phyloP scores from a whole-genome alignment of 192 early-diverging fungal species.

The Tieghemiomyces parasiticus region DNA sequence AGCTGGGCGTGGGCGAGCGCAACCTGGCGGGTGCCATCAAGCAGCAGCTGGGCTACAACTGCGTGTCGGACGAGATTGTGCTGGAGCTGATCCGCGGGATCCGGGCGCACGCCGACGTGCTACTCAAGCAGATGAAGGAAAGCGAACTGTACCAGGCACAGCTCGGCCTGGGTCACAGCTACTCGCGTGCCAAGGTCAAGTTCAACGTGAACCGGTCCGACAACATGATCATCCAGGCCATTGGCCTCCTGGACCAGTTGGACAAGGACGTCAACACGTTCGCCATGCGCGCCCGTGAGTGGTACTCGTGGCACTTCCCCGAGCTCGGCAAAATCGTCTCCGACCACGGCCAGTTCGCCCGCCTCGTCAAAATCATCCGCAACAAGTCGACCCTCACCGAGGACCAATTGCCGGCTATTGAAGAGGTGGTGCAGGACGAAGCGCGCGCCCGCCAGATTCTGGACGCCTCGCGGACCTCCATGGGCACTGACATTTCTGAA shows the following conservation, averaged over 20 bases:
- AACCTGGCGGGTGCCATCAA: constrained; percentile 58
- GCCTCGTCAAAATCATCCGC: constrained; percentile 75
- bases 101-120: constrained; percentile 74
- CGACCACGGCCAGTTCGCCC: constrained; percentile 87
- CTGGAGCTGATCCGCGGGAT: constrained; percentile 89
- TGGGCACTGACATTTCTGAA: constrained; percentile 96
- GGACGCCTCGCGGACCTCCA: constrained; percentile 86
- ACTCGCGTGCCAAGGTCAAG: constrained; percentile 98
- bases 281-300: constrained; percentile 92
- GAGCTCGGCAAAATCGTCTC: constrained; percentile 91
- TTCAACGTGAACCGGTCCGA: constrained; percentile 98
- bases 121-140: constrained; percentile 78
- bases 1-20: constrained; percentile 78
- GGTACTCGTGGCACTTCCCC: constrained; percentile 99
- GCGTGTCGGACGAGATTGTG: constrained; percentile 65
- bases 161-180: constrained; percentile 95
- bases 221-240: constrained; percentile 92
- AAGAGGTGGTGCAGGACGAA: constrained; percentile 69
- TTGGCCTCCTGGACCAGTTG: constrained; percentile 88
- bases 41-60: constrained; percentile 54
- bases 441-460: constrained; percentile 74
- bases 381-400: constrained; percentile 82
- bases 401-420: constrained; percentile 58
- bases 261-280: constrained; percentile 99
- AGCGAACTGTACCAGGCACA: constrained; percentile 88